Conservation (phyloP, 306 rosid species). For the Argentina anserina region DNA sequence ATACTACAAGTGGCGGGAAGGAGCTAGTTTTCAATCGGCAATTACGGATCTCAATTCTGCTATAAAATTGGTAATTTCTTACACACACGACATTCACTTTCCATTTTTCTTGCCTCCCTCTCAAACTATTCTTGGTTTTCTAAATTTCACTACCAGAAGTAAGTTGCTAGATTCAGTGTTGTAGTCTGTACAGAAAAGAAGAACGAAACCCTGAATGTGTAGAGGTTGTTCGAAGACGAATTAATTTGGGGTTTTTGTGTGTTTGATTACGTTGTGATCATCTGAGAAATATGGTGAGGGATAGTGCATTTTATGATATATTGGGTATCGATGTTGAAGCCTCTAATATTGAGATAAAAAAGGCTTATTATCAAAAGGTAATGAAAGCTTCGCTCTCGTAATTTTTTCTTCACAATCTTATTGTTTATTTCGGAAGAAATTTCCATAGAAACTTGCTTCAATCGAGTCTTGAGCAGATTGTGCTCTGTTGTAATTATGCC, state of each 20-base stretch:
- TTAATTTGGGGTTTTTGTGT: neutral
- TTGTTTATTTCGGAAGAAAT: neutral
- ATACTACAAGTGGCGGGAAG: neutral
- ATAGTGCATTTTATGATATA: constrained; percentile 60
- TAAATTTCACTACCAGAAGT: neutral
- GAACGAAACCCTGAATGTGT: neutral
- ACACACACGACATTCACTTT: neutral
- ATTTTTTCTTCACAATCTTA: neutral
- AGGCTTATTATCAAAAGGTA: constrained; percentile 87
- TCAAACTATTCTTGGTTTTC: neutral
- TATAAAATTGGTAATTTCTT: neutral
- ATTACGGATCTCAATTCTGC: neutral
- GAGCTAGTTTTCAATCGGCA: neutral
- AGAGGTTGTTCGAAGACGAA: neutral
- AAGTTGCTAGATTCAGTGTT: neutral
- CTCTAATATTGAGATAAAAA: constrained; percentile 68
- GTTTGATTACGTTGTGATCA: constrained; percentile 23
- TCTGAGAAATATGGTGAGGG: constrained; percentile 65
- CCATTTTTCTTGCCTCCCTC: neutral
- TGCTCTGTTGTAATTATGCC: neutral
- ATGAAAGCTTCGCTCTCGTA: neutral
- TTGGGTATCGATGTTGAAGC: constrained; percentile 70
- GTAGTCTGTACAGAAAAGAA: neutral
- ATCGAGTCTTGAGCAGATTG: neutral
- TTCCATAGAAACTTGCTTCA: neutral